Base-by-base conservation (phyloP, 2,329 filamentous ascomycete species). In the Aspergillus tamarii region DNA sequence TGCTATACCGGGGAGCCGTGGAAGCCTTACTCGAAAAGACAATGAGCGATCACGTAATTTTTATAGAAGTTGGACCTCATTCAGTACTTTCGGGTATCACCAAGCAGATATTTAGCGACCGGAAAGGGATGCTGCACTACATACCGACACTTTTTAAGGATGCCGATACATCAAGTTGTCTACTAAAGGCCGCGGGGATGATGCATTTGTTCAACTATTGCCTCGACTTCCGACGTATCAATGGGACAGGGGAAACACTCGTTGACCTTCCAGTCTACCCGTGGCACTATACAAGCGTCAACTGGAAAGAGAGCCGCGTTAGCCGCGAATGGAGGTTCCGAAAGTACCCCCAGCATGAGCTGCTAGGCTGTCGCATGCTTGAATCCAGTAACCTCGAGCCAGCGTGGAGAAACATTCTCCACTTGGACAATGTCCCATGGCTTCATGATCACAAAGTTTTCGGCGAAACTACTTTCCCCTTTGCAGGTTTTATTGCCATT, bases 1-100 rank as follows among this genome's bases (percentile, higher is more conserved):
- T 75, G 76, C 6, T 77, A 79, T 60, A 70, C 72, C 34, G 70
- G 74, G 1, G 48, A 72, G 12, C 70, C 1, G 46, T 50, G 11
- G 19, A 28, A 50, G 23, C 23, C 11, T 12, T 50, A 2, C 46
- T 50, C 3, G 21, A n/a, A 21, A 21, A 8, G 4, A 23, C 45
- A 11, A 6, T 16, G 26, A 9, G 9, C 0, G 12, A 8, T 2
- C 11, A 23, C 12, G 21, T 16, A 16, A 10, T 46, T 28, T 52
- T 32, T 21, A 12, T 53, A 11, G 50, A 53, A 19, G 19, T 53
- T n/a, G 50, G 50, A 12, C 50, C 50, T 4, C 26, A 46, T 12
- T 46, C 45, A 12, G 45, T 26, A 46, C 45, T 46, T 1, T 46
- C 45, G 2, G 5, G n/a, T 21, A 23, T 14, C 21, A 11, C 10